phyloP scores from a whole-genome alignment of 2,329 filamentous ascomycete species.

The Monosporascus sp. region DNA sequence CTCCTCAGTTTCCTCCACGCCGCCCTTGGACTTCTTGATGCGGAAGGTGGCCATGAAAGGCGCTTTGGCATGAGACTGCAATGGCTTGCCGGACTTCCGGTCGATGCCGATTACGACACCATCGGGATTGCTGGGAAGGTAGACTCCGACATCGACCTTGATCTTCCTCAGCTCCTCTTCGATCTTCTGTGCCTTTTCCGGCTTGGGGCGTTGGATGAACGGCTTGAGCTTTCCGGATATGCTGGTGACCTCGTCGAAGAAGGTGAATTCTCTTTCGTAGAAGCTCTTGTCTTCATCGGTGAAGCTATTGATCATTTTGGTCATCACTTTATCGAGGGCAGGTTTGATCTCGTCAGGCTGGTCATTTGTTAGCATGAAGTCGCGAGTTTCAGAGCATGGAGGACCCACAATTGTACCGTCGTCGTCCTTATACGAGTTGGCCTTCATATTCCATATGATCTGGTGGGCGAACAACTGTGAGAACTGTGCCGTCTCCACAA shows the following conservation, averaged over 20 bases:
- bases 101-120: constrained; percentile 97
- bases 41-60: constrained; percentile 99
- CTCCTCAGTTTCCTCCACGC: constrained; percentile 47
- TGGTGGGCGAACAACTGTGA: constrained; percentile 99
- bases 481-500: constrained; percentile 92
- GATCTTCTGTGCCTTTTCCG: constrained; percentile 98
- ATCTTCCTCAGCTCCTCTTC: constrained; percentile 97
- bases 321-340: constrained; percentile 84
- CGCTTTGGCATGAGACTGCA: constrained; percentile 97
- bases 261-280: constrained; percentile 92
- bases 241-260: constrained; percentile 93
- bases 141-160: constrained; percentile 93
- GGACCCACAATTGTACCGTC: constrained; percentile 71
- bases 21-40: constrained; percentile 72
- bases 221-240: constrained; percentile 96
- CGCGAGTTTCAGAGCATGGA: neutral
- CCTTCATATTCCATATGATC: constrained; percentile 99
- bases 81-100: constrained; percentile 91
- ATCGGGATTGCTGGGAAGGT: constrained; percentile 94
- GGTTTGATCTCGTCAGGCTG: constrained; percentile 89
- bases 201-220: constrained; percentile 84
- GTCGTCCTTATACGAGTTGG: constrained; percentile 96
- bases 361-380: constrained; percentile 14
- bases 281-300: constrained; percentile 73
- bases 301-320: constrained; percentile 77